These are phyloP conservation scores for Ophidiomyces ophidiicola DNA, from an alignment of 2,329 filamentous ascomycete genomes.

Conservation along the genomic window DNA sequence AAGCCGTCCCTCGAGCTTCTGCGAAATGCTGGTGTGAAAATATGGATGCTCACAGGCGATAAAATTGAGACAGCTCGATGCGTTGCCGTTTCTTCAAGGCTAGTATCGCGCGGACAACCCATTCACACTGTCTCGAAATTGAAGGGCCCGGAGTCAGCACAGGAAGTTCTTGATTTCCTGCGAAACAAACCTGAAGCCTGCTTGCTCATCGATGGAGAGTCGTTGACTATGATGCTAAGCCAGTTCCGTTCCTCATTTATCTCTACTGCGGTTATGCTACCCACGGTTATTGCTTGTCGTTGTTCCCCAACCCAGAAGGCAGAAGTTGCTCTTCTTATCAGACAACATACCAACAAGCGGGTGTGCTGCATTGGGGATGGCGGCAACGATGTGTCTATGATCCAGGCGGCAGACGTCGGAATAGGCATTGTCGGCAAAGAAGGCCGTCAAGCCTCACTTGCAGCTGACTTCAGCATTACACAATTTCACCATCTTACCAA, in stretches of 20 bases:
- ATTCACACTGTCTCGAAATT: constrained; percentile 87
- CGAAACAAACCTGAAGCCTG: constrained; percentile 76
- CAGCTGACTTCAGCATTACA: constrained; percentile 91
- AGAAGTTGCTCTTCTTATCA: constrained; percentile 81
- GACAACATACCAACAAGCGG: constrained; percentile 81
- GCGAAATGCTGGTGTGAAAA: constrained; percentile 94
- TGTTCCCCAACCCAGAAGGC: constrained; percentile 97
- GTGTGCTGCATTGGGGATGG: constrained; percentile 97
- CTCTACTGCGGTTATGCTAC: constrained; percentile 70
- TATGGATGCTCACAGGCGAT: constrained; percentile 99
- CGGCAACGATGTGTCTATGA: constrained; percentile 98
- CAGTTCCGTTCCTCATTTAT: constrained; percentile 80
- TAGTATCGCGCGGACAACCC: constrained; percentile 85
- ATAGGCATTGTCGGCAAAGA: constrained; percentile 98
- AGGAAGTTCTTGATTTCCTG: constrained; percentile 79
- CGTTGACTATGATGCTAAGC: constrained; percentile 66
- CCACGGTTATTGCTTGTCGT: constrained; percentile 87
- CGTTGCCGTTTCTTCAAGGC: constrained; percentile 86
- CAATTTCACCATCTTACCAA: constrained; percentile 94
- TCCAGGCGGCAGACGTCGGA: constrained; percentile 93
- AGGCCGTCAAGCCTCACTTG: constrained; percentile 83
- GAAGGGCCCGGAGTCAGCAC: constrained; percentile 69
- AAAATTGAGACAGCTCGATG: constrained; percentile 96
- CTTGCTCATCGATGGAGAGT: constrained; percentile 89
- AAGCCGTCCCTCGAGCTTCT: constrained; percentile 90